A percentile compares a stretch with the other conserved stretches of the same genome.
phyloP scores from a whole-genome alignment of 1,284 basidiomycete genomes.

The Somion occarium region DNA sequence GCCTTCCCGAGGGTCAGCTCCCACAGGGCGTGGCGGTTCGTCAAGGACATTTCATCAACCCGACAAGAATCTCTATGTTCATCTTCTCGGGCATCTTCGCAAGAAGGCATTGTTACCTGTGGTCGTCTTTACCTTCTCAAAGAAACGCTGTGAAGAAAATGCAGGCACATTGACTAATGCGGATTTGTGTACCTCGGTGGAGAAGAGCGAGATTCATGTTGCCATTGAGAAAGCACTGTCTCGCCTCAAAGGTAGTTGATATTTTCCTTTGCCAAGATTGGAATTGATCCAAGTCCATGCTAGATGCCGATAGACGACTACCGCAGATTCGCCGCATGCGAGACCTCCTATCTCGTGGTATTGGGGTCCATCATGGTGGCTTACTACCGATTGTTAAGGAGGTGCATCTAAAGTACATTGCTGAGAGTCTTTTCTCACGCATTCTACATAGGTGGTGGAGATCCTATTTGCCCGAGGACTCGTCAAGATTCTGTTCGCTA shows the following conservation, averaged over 20 bases:
- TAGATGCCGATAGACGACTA: constrained; percentile 89
- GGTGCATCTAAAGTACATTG: constrained; percentile 37
- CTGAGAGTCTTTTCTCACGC: background rate
- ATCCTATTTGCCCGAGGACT: constrained; percentile 94
- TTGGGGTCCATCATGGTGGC: constrained; percentile 97
- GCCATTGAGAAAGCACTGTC: constrained; percentile 90
- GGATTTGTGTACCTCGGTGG: constrained; percentile 82
- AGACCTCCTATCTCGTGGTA: constrained; percentile 86
- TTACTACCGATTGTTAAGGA: constrained; percentile 97
- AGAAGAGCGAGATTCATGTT: constrained; percentile 97
- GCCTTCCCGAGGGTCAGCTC: constrained; percentile 42
- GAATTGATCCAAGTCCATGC: constrained; percentile 3
- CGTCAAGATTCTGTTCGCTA: constrained; percentile 97
- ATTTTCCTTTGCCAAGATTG: constrained; percentile 6
- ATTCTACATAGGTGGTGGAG: constrained; percentile 74
- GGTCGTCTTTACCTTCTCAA: constrained; percentile 96
- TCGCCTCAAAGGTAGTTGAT: constrained; percentile 77
- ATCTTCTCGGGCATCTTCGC: constrained; percentile 82
- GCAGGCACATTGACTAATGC: constrained; percentile 85
- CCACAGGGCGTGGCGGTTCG: constrained; percentile 46
- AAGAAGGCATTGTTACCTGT: constrained; percentile 89
- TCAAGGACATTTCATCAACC: constrained; percentile 63
- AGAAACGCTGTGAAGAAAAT: constrained; percentile 96
- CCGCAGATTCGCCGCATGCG: constrained; percentile 94
- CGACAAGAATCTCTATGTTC: constrained; percentile 93